Conservation (phyloP, 176 grass and related monocot genomes). For the Oryza meyeriana region DNA sequence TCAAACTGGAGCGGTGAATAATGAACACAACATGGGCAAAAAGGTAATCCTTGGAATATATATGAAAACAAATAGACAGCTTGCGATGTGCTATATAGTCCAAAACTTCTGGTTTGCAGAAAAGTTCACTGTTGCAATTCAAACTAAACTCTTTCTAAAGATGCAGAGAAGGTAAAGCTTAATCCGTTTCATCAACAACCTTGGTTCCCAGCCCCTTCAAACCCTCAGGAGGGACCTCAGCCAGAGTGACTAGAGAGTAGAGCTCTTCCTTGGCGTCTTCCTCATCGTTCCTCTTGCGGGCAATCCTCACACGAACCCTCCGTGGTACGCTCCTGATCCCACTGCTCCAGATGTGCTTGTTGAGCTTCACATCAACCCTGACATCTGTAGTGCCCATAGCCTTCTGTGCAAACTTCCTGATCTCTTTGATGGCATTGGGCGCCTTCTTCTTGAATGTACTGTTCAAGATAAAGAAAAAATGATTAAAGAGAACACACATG, state of each 20-base stretch:
- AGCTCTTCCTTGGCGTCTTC: conserved; percentile 89
- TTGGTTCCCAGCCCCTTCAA: conserved; percentile 84
- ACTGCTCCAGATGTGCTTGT: conserved; percentile 95
- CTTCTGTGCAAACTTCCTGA: conserved; percentile 77
- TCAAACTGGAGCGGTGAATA: background rate
- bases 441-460: conserved; percentile 99
- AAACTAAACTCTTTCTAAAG: conserved; percentile 22
- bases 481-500: background rate
- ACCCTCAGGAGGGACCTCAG: conserved; percentile 70
- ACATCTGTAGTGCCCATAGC: conserved; percentile 77
- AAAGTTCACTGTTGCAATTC: conserved; percentile 20
- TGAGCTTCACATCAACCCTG: conserved; percentile 78
- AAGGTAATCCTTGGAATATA: background rate
- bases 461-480: conserved; percentile 29
- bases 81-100: conserved; percentile 9
- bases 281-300: conserved; percentile 77
- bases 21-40: background rate
- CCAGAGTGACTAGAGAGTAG: conserved; percentile 67
- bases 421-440: conserved; percentile 82
- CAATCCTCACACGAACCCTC: conserved; percentile 71
- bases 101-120: conserved; percentile 35
- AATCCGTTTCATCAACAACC: conserved; percentile 69
- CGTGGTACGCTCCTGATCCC: conserved; percentile 80
- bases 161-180: background rate
- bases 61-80: conserved; percentile 11